These are phyloP conservation scores for Theobroma cacao DNA, from an alignment of 345 rosid genomes.

Conservation along the genomic window DNA sequence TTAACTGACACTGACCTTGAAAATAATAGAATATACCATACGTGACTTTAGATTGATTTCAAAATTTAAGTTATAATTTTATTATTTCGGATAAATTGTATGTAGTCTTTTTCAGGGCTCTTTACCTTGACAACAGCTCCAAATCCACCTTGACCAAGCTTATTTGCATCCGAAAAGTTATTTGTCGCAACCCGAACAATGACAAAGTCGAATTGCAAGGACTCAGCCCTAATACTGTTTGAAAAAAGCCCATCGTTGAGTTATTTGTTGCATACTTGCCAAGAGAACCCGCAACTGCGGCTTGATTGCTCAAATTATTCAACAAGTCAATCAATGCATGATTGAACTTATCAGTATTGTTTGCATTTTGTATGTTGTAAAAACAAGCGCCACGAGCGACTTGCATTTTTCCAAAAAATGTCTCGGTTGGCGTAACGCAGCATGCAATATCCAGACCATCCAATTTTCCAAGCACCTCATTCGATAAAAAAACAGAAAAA, in stretches of 20 bases:
- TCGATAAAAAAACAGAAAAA: too few species aligned
- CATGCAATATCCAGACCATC: constrained; percentile 41
- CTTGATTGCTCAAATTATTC: background rate
- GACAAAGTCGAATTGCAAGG: constrained; percentile 23
- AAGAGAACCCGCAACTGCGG: background rate
- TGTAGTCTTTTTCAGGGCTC: background rate
- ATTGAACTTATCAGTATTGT: constrained; percentile 25
- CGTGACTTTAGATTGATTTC: background rate
- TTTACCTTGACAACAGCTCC: constrained; percentile 45
- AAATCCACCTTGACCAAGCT: constrained; percentile 51
- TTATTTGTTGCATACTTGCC: constrained; percentile 9
- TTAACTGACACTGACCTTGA: constrained; percentile 27
- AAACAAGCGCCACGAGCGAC: constrained; percentile 2
- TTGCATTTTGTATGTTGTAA: constrained; percentile 13
- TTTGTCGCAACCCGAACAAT: constrained; percentile 30
- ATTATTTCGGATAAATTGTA: background rate
- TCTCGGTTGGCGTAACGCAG: constrained; percentile 43
- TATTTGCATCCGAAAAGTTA: constrained; percentile 32
- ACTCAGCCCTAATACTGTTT: constrained; percentile 7
- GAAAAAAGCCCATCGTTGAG: background rate
- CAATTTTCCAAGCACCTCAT: constrained; percentile 31
- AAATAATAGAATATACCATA: background rate
- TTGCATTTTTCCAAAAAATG: constrained; percentile 25
- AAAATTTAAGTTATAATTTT: background rate
- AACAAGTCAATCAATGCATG: constrained; percentile 19